These are phyloP conservation scores for Cladosporium sp. DNA, from an alignment of 2,329 filamentous ascomycete species.

Conservation along the genomic window DNA sequence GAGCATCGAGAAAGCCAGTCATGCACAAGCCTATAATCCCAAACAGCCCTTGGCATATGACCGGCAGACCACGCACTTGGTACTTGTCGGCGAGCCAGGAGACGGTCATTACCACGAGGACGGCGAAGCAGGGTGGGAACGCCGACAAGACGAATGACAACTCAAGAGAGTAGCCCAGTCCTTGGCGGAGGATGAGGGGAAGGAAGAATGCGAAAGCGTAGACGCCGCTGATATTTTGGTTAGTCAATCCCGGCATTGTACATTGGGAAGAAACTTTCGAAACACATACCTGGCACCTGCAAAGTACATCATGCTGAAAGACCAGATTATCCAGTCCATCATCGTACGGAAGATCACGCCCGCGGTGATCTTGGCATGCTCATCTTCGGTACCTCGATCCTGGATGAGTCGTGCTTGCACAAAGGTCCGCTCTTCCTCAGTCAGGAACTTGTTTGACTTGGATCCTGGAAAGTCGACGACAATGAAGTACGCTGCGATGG, in stretches of 20 bases:
- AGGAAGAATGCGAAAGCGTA: conserved; percentile 79
- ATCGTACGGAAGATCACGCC: conserved; percentile 30
- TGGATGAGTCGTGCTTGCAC: conserved; percentile 25
- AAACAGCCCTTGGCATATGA: conserved; percentile 71
- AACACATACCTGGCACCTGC: not conserved
- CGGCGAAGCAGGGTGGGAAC: conserved; percentile 71
- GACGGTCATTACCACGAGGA: conserved; percentile 53
- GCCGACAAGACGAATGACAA: conserved; percentile 65
- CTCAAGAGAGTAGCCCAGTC: conserved; percentile 60
- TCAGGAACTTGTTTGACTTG: not conserved
- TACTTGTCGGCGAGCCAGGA: conserved; percentile 66
- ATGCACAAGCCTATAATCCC: conserved; percentile 36
- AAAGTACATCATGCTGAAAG: conserved; percentile 24
- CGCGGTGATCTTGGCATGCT: conserved; percentile 29
- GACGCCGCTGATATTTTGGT: conserved; percentile 40
- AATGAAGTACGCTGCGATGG: conserved; percentile 38
- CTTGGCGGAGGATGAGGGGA: conserved; percentile 66
- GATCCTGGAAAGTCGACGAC: conserved; percentile 42
- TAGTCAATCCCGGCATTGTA: not conserved
- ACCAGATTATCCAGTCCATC: conserved; percentile 35
- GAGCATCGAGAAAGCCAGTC: conserved; percentile 58
- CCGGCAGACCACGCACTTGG: conserved; percentile 63
- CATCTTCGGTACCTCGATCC: conserved; percentile 28
- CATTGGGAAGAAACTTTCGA: not conserved
- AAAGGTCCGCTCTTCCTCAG: conserved; percentile 37